A percentile compares a stretch with the other conserved stretches of the same genome.
Evolutionary conservation across 768 basidiomycete genomes (phyloP).

Genomic region (Megacollybia marginata): DNA sequence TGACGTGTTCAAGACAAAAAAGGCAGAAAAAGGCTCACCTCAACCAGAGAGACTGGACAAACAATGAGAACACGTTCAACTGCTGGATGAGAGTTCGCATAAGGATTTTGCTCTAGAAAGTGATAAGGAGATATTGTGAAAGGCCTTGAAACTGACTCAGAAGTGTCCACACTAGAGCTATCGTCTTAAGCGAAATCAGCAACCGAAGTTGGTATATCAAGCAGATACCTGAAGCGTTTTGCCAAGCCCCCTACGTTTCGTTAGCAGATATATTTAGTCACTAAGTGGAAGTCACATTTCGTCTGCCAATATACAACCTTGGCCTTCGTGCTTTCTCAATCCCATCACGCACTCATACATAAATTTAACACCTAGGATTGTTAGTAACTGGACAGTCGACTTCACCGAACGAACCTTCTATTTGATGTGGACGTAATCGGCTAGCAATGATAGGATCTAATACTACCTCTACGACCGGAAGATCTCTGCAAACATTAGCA

Average conservation of each 20-base stretch:
- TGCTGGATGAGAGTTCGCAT: conserved; percentile 43
- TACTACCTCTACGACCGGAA: conserved; percentile 73
- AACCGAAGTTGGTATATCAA: background rate
- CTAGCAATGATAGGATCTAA: conserved; percentile 79
- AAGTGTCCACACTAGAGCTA: conserved; percentile 88
- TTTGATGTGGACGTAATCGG: conserved; percentile 81
- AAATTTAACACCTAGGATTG: conserved; percentile 58
- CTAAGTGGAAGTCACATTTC: conserved; percentile 57
- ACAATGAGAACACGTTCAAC: conserved; percentile 86
- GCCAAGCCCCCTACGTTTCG: conserved; percentile 72
- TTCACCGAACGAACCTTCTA: conserved; percentile 50
- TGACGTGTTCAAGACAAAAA: background rate
- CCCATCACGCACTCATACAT: conserved; percentile 97
- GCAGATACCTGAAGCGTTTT: conserved; percentile 74
- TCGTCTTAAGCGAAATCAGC: conserved; percentile 47
- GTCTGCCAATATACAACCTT: conserved; percentile 94
- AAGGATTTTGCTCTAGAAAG: conserved; percentile 74
- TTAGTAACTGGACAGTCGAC: background rate
- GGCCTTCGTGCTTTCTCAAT: conserved; percentile 80
- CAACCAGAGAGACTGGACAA: conserved; percentile 87
- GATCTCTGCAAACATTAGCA: conserved; percentile 32
- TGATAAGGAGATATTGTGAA: background rate
- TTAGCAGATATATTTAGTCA: background rate
- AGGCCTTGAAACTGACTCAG: conserved; percentile 52
- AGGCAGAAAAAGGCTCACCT: conserved; percentile 36